Conservation (phyloP, 2,329 filamentous ascomycete genomes). For the Nemania abortiva region DNA sequence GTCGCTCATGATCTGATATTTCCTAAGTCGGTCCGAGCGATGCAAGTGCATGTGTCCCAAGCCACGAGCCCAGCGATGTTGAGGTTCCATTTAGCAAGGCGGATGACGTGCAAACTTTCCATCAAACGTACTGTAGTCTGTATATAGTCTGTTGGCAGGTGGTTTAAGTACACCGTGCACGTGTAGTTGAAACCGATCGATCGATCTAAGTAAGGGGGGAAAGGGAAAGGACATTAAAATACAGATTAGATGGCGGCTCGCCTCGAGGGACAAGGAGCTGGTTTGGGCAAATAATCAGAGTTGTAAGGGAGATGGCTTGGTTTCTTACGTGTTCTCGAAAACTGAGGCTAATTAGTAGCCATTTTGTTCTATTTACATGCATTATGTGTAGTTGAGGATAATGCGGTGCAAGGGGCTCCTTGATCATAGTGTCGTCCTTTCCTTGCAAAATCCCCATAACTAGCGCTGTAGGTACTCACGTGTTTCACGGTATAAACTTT, state of each 20-base stretch:
- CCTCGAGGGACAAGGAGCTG: not conserved
- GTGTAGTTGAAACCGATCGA: not conserved
- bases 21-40: conserved; percentile 30
- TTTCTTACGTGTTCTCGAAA: conserved; percentile 4
- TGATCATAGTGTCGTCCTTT: too few relatives aligned
- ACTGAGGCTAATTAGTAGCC: conserved; percentile 27
- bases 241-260: not conserved
- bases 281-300: not conserved
- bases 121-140: not conserved
- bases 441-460: not conserved
- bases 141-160: not conserved
- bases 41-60: conserved; percentile 29
- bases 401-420: too few relatives aligned
- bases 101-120: not conserved
- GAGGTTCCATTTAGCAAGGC: conserved; percentile 7
- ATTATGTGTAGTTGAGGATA: not conserved
- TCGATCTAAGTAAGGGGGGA: not conserved
- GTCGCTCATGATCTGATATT: conserved; percentile 37
- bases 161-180: not conserved
- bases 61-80: conserved; percentile 15
- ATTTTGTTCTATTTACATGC: not conserved
- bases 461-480: not conserved
- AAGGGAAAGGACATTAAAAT: not conserved
- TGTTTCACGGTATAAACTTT: not conserved
- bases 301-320: not conserved